Conservation (phyloP, 306 rosid species). For the Castanospermum australe region DNA sequence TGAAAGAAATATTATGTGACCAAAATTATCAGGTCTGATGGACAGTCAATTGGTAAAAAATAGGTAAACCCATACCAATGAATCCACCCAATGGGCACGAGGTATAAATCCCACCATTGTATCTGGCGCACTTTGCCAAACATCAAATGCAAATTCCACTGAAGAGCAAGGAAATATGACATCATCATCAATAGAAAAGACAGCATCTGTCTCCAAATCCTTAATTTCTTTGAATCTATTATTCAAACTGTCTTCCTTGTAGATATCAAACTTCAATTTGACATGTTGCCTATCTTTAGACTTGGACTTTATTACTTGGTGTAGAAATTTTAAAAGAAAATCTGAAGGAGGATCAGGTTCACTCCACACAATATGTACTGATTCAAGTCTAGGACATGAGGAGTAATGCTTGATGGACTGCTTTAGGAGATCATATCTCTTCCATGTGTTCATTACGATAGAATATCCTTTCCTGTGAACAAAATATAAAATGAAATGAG, state of each 20-base stretch:
- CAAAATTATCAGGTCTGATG: constrained; percentile 10
- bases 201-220: constrained; percentile 72
- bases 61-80: constrained; percentile 46
- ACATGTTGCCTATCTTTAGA: constrained; percentile 41
- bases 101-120: no score
- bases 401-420: constrained; percentile 83
- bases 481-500: neutral
- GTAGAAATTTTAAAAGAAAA: constrained; percentile 30
- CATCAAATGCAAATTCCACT: no score
- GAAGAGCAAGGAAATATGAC: constrained; percentile 32
- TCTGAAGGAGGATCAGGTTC: constrained; percentile 60
- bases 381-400: constrained; percentile 50
- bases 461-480: constrained; percentile 78
- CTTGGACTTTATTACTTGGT: constrained; percentile 35
- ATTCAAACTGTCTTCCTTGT: constrained; percentile 88
- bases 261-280: constrained; percentile 71
- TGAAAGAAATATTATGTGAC: neutral
- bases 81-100: no score
- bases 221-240: constrained; percentile 82
- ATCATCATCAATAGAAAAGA: constrained; percentile 93
- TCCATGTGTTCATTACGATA: constrained; percentile 96
- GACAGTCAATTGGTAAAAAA: neutral
- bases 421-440: constrained; percentile 92
- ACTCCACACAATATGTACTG: constrained; percentile 69
- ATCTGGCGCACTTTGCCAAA: neutral